Percentiles rank a stretch among this genome's conserved stretches.
phyloP scores from a whole-genome alignment of 371 early-diverging fungal species.

The Zopfochytrium polystomum region DNA sequence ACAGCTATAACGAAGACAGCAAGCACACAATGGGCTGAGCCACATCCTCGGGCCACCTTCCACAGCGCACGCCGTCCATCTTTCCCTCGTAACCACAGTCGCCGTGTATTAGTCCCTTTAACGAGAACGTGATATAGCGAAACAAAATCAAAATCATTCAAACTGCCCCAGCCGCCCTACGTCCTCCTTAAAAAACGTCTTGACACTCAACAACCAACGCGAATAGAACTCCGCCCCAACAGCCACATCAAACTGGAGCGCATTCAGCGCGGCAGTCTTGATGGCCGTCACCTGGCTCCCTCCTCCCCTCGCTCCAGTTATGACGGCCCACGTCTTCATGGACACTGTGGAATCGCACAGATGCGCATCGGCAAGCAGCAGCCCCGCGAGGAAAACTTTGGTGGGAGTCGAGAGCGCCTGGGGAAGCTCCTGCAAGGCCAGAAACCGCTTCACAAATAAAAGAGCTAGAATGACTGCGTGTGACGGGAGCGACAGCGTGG shows the following conservation, averaged over 20 bases:
- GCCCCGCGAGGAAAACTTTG: background rate
- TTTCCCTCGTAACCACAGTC: too few relatives aligned
- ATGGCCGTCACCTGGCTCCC: background rate
- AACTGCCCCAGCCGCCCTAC: too few relatives aligned
- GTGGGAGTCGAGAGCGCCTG: background rate
- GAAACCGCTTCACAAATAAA: background rate
- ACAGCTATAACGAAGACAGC: too few relatives aligned
- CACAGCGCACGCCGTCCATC: too few relatives aligned
- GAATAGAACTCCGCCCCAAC: background rate
- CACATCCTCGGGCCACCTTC: too few relatives aligned
- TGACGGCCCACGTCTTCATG: background rate
- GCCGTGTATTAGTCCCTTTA: too few relatives aligned
- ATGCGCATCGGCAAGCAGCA: background rate
- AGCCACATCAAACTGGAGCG: background rate
- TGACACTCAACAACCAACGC: background rate
- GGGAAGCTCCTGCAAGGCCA: background rate
- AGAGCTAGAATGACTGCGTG: background rate
- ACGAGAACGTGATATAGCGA: too few relatives aligned
- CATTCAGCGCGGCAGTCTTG: background rate
- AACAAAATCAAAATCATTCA: too few relatives aligned
- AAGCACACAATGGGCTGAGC: too few relatives aligned
- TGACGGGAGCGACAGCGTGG: background rate
- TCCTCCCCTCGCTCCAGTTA: background rate
- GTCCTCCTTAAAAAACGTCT: background rate
- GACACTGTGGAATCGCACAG: background rate